These are phyloP conservation scores for Colletotrichum trifolii DNA, from an alignment of 2,329 filamentous ascomycete species.

Conservation along the genomic window DNA sequence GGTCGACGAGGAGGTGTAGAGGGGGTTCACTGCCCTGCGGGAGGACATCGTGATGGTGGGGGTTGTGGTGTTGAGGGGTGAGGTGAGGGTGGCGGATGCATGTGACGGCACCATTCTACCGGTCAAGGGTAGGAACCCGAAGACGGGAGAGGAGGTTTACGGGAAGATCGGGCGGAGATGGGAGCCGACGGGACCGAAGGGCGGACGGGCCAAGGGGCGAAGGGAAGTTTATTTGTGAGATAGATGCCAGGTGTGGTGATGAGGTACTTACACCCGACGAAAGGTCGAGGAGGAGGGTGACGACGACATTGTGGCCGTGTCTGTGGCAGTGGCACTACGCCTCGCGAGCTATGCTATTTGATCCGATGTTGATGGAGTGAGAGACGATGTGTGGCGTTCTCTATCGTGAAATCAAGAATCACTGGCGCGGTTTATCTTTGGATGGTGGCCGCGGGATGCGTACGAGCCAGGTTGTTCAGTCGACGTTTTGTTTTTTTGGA, in stretches of 20 bases:
- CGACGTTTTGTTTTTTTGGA: too few species aligned
- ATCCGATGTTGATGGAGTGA: background rate
- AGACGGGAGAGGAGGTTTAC: background rate
- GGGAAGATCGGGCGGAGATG: conserved; percentile 3
- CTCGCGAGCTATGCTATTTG: background rate
- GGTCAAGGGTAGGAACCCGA: background rate
- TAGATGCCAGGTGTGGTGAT: background rate
- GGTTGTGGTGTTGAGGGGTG: conserved; percentile 30
- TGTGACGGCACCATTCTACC: background rate
- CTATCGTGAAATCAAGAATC: too few species aligned
- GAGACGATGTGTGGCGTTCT: too few species aligned
- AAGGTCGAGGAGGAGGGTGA: conserved; percentile 5
- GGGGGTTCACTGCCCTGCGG: conserved; percentile 21
- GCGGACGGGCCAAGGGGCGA: background rate
- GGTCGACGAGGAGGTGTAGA: conserved; percentile 4
- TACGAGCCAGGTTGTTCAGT: too few species aligned
- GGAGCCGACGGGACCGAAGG: conserved; percentile 13
- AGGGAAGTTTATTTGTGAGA: background rate
- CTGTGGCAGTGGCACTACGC: too few species aligned
- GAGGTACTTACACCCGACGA: conserved; percentile 31
- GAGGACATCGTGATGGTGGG: conserved; percentile 21
- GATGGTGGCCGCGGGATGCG: too few species aligned
- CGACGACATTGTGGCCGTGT: conserved; percentile 18
- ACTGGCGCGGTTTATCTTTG: too few species aligned
- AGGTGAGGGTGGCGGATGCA: background rate